Base-by-base conservation (phyloP, 805 yeast species). In the Nakazawaea siamensis region DNA sequence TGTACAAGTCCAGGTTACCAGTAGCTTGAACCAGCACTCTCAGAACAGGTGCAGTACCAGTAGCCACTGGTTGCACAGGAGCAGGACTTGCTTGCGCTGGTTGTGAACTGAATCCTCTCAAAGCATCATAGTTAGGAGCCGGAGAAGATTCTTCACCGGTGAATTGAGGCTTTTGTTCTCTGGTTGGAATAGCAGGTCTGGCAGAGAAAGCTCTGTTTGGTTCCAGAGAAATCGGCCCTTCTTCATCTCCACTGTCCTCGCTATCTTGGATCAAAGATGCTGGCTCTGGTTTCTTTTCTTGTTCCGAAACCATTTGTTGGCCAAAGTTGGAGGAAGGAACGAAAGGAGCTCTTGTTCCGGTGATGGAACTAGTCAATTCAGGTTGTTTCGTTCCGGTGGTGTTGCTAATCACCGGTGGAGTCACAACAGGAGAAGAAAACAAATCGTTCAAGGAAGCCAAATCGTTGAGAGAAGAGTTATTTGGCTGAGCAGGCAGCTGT, bases 301-400 rank as follows among this genome's bases (percentile, higher is more conserved):
- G n/a, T 68, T 34, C 35, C 27, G 21, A 29, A 26, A 32, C 57
- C 35, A 88, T 66, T 24, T 70, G 69, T 58, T 82, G 95, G 21
- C 97, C 97, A 64, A 88, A 90, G 9, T 70, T 59, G 0, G 96
- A 86, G 13, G 87, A 68, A 24, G 97, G 97, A 35, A 73, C 80
- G 58, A 88, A 90, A 29, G 60, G 42, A 11, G 52, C 57, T 40
- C 57, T 60, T 6, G 55, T 43, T 27, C 57, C 56, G 18, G 58
- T 45, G 19, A 57, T 47, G 9, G 60, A 42, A 31, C 58, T 54
- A 11, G 57, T 48, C 50, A 49, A 4, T 39, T 44, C 42, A 6
- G 43, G 35, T 16, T 29, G 29, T 9, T 19, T 25, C 23, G 41
- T 14, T 13, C 41, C 17, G 5, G 36, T 15, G 12, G 33, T 14